phyloP scores from a whole-genome alignment of 2,329 filamentous ascomycete genomes.

The Pseudogymnoascus sp. region DNA sequence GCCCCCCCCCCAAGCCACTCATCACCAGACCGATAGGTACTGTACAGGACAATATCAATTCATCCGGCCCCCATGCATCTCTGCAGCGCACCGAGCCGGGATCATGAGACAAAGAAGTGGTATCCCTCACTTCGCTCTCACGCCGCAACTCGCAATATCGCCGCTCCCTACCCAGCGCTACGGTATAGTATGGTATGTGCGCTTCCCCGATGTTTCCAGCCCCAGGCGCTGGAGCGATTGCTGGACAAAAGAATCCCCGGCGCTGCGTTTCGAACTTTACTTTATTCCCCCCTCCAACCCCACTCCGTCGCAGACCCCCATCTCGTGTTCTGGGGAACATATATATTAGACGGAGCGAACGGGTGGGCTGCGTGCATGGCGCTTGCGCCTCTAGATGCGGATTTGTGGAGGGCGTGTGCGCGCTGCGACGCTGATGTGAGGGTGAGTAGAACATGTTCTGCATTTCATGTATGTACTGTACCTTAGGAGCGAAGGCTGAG shows the following conservation, averaged over 20 bases:
- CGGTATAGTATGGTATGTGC: not conserved
- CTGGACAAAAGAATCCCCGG: not conserved
- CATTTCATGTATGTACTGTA: not conserved
- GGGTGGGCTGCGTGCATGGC: not conserved
- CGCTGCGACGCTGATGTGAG: not conserved
- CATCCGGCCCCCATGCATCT: not conserved
- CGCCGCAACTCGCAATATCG: not conserved
- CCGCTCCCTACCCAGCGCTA: not conserved
- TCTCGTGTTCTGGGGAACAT: not conserved
- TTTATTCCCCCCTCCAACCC: not conserved
- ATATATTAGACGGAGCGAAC: conserved; percentile 4
- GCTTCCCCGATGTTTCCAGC: not conserved
- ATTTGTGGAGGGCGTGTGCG: conserved; percentile 2
- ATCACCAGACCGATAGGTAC: not conserved
- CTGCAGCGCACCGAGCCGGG: not conserved
- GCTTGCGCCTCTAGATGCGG: not conserved
- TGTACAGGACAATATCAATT: not conserved
- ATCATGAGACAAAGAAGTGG: conserved; percentile 6
- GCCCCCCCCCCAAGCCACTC: not conserved
- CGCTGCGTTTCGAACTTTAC: not conserved
- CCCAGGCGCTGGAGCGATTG: not conserved
- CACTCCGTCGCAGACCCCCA: not conserved
- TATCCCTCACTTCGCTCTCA: not conserved
- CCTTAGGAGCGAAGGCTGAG: not conserved
- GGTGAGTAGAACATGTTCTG: not conserved